Evolutionary conservation across 768 basidiomycete species (phyloP), one percentile per base, ranked within the genome.

Genomic region (Lentinula sp.): DNA sequence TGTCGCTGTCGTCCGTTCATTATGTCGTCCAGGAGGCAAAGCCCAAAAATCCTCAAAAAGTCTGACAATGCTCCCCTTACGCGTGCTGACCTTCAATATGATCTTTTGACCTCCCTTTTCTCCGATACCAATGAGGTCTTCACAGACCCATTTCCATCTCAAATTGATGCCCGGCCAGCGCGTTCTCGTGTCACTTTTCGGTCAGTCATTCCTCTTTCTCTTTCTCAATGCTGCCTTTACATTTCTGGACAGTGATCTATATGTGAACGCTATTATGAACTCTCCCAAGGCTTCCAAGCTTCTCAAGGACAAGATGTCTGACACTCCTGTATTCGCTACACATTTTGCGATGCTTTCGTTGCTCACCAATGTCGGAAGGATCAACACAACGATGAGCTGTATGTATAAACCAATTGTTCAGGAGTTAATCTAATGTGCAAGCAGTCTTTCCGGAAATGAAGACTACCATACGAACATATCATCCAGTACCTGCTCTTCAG

Each of bases 341-440:
- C 87, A 87, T 70, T 87, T 89, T 73, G 83, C 84, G n/a, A 89
- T 88, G 81, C 79, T 91, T 42, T 81, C 85, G 1, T 74, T 91
- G 4, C 74, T 91, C 31, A 85, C 88, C 21, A 92, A 92, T 65
- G 84, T 91, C n/a, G 89, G 89, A 32, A 76, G 89, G 59, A 83
- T 92, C 65, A 90, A 90, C 68, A 89, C 89, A 5, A 92, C 89
- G 4, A 85, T 91, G 82, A 89, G 89, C 62, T 93, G 90, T 91
- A 68, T 72, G 86, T 51, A 46, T 58, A 55, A 31, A 6, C 59
- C 21, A 11, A 50, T 21, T 51, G 40, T 9, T 32, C 9, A 23
- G n/a, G 13, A 11, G 13, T 21, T 3, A 43, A 39, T 53, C 32
- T 15, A 34, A 63, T 49, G 23, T 23, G 8, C 43, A 55, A 54